phyloP scores from a whole-genome alignment of 1,284 basidiomycete genomes.

The Cystobasidiaceae sp. region DNA sequence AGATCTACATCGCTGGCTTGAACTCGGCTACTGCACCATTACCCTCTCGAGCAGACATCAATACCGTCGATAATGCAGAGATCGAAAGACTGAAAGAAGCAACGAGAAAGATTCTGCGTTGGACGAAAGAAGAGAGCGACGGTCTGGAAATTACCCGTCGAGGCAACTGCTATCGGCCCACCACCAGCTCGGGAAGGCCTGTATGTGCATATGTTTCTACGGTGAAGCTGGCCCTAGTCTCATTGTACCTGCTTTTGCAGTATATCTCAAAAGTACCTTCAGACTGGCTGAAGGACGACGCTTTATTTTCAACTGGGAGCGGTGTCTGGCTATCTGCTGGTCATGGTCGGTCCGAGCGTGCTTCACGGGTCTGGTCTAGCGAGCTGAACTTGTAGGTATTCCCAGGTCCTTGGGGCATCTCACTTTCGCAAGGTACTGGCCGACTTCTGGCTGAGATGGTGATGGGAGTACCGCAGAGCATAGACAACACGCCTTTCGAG shows the following conservation, averaged over 20 bases:
- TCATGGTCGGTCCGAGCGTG: not conserved
- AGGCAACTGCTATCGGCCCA: conserved; percentile 21
- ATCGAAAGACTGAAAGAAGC: conserved; percentile 15
- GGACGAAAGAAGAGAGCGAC: not conserved
- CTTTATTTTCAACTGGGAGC: not conserved
- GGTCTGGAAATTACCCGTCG: conserved; percentile 8
- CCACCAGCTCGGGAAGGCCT: conserved; percentile 6
- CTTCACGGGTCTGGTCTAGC: not conserved
- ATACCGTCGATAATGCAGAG: not conserved
- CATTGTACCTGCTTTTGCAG: not conserved
- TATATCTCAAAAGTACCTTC: not conserved
- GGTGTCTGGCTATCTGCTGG: conserved; percentile 20
- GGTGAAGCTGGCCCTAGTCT: not conserved
- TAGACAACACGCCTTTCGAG: not conserved
- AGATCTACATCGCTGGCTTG: conserved; percentile 19
- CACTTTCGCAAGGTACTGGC: conserved; percentile 9
- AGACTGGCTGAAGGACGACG: not conserved
- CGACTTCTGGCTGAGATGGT: conserved; percentile 13
- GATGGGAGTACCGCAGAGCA: not conserved
- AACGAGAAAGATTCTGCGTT: not conserved
- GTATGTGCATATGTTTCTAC: not conserved
- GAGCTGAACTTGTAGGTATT: not conserved
- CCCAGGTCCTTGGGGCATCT: conserved; percentile 24
- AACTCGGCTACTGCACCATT: not conserved
- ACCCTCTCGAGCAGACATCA: not conserved